Base-by-base conservation (phyloP, 1,284 basidiomycete species). In the Trichosporon faecale region DNA sequence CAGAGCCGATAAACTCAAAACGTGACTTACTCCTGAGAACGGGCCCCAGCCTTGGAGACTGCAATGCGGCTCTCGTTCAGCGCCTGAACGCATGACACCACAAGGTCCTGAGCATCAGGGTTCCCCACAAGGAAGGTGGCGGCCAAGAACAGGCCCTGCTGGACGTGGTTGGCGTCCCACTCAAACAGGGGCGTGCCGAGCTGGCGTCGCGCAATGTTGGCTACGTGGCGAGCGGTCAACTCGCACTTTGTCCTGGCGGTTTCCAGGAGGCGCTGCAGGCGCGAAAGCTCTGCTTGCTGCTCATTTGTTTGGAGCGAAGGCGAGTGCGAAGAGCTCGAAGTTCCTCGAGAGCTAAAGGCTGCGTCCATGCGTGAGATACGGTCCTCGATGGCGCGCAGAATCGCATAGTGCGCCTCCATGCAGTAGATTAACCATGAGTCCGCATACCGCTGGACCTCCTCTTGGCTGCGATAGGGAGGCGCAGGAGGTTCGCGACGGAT, bases 1-100 rank as follows among this genome's bases (percentile, higher is more conserved):
- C 21, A 12, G 40, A 44, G 49, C 49, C 21, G 21, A 52, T 52
- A 2, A 52, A 52, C 55, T 25, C 55, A 31, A 60, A 60, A 16
- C 27, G 12, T 9, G 7, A 69, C 69, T 65, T 52, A 69, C 72
- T 81, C 78, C 27, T 76, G 76, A 1, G 80, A 79, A 5, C 89
- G 86, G 76, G 92, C 91, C 68, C 89, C 88, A 69, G 87, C 89
- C 77, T 89, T 90, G 12, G 89, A 89, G 78, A 89, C 91, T 3
- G 88, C 88, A 92, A 93, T 95, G 12, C 88, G 88, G 87, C 93
- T 90, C 78, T 91, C 88, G 11, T 87, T 84, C 16, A 95, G 86
- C 5, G 91, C 91, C 21, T 87, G 85, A 0, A 94, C 83, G 76
- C 91, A 94, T 11, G 89, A 81, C 37, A 87, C 85, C 25, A 93